A percentile compares a stretch with the other conserved stretches of the same genome.
Evolutionary conservation across 768 basidiomycete genomes (phyloP).

Genomic region (Mycena capillaripes): DNA sequence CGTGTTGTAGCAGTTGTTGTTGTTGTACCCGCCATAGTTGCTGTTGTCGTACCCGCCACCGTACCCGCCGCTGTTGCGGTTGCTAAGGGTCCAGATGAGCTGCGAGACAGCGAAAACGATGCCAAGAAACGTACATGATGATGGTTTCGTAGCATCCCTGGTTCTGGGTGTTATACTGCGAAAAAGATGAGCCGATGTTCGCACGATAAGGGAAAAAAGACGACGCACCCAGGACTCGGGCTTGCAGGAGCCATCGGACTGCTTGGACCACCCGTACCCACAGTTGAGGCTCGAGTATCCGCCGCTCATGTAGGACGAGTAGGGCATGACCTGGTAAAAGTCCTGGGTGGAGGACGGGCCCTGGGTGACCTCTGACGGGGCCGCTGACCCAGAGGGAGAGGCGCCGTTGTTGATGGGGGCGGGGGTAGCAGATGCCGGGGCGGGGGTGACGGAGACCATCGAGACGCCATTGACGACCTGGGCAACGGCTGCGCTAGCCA

Average conservation of each 20-base stretch:
- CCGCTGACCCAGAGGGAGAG: constrained; percentile 43
- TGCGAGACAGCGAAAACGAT: neutral
- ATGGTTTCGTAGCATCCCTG: constrained; percentile 75
- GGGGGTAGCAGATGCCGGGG: constrained; percentile 39
- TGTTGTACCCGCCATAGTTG: neutral
- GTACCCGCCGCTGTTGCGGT: constrained; percentile 36
- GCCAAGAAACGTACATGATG: constrained; percentile 56
- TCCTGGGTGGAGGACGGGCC: constrained; percentile 50
- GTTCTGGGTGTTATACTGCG: constrained; percentile 50
- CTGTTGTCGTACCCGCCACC: constrained; percentile 40
- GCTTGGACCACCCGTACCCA: constrained; percentile 78
- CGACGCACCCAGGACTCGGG: constrained; percentile 70
- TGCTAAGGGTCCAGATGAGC: constrained; percentile 28
- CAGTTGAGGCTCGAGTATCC: constrained; percentile 78
- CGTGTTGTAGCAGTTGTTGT: constrained; percentile 34
- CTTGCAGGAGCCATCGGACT: constrained; percentile 67
- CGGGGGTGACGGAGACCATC: constrained; percentile 51
- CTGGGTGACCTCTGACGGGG: constrained; percentile 46
- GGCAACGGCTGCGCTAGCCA: constrained; percentile 70
- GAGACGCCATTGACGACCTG: constrained; percentile 66
- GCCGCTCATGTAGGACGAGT: constrained; percentile 70
- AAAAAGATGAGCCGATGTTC: constrained; percentile 9
- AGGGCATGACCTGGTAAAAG: constrained; percentile 68
- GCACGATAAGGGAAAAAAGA: neutral
- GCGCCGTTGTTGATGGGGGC: constrained; percentile 39